Percentiles rank a stretch among this genome's conserved stretches.
Conservation (phyloP, 495 filamentous ascomycete species). For the Annulohypoxylon maeteangense region DNA sequence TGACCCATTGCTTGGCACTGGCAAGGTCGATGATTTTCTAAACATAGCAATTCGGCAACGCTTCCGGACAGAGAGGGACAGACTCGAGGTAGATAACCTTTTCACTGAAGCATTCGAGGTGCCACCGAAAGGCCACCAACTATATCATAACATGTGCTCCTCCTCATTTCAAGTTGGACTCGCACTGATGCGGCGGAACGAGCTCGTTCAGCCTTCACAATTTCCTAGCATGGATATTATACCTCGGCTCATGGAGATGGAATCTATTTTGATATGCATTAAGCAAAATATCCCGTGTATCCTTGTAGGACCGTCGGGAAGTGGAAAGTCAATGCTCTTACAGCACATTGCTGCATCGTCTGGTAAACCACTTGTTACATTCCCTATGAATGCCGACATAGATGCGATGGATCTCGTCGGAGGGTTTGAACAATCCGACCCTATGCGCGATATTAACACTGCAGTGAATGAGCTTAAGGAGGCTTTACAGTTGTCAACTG, state of each 20-base stretch:
- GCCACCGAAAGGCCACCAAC: constrained; percentile 63
- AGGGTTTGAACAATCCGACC: constrained; percentile 94
- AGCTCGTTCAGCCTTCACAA: constrained; percentile 62
- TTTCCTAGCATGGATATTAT: constrained; percentile 67
- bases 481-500: constrained; percentile 64
- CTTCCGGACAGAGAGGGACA: constrained; percentile 79
- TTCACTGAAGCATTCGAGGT: constrained; percentile 61
- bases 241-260: constrained; percentile 72
- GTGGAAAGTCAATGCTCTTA: constrained; percentile 84
- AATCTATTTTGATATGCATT: constrained; percentile 88
- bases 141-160: constrained; percentile 69
- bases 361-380: constrained; percentile 77
- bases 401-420: constrained; percentile 98
- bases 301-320: constrained; percentile 84
- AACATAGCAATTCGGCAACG: constrained; percentile 87
- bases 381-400: constrained; percentile 89
- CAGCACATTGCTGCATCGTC: constrained; percentile 78
- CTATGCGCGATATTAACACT: constrained; percentile 70
- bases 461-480: constrained; percentile 64
- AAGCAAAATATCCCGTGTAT: constrained; percentile 89
- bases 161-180: constrained; percentile 76
- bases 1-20: constrained; percentile 63
- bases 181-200: constrained; percentile 71
- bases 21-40: constrained; percentile 73
- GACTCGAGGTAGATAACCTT: constrained; percentile 67